A percentile compares a stretch with the other conserved stretches of the same genome.
Evolutionary conservation across 345 rosid genomes (phyloP).

Genomic region (Gossypium arboreum): DNA sequence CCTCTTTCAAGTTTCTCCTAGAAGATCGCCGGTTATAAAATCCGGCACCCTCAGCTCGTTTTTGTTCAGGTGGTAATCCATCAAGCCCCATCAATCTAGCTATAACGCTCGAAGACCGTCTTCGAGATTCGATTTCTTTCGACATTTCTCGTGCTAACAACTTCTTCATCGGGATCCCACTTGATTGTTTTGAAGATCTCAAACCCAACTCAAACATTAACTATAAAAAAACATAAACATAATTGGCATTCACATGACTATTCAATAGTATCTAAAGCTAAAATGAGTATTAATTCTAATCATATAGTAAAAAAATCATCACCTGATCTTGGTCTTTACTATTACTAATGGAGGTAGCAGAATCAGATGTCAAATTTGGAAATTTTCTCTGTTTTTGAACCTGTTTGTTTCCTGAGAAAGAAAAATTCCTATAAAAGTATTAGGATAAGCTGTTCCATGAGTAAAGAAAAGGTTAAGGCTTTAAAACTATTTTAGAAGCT

Average conservation of each 20-base stretch:
- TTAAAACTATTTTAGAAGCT: background rate
- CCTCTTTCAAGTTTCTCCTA: conserved; percentile 64
- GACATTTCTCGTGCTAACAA: conserved; percentile 83
- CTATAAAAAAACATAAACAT: conserved; percentile 32
- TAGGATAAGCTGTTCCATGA: conserved; percentile 17
- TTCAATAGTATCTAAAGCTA: background rate
- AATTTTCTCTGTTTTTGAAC: conserved; percentile 34
- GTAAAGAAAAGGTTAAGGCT: conserved; percentile 6
- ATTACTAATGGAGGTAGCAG: conserved; percentile 37
- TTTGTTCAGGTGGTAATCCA: conserved; percentile 60
- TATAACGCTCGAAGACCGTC: conserved; percentile 72
- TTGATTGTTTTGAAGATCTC: conserved; percentile 35
- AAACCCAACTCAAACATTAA: conserved; percentile 38
- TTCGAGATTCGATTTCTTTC: conserved; percentile 61
- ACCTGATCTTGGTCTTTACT: conserved; percentile 52
- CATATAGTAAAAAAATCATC: conserved; percentile 6
- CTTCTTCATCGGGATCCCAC: conserved; percentile 64
- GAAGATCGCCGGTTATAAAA: conserved; percentile 48
- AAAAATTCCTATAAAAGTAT: conserved; percentile 27
- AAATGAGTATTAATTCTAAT: background rate
- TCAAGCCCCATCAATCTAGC: conserved; percentile 97
- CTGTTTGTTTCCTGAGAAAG: conserved; percentile 57
- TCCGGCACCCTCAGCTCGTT: conserved; percentile 36
- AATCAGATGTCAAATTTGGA: conserved; percentile 49
- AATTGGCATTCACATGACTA: background rate